phyloP scores from a whole-genome alignment of 1,284 basidiomycete genomes.

The Malassezia dermatis region DNA sequence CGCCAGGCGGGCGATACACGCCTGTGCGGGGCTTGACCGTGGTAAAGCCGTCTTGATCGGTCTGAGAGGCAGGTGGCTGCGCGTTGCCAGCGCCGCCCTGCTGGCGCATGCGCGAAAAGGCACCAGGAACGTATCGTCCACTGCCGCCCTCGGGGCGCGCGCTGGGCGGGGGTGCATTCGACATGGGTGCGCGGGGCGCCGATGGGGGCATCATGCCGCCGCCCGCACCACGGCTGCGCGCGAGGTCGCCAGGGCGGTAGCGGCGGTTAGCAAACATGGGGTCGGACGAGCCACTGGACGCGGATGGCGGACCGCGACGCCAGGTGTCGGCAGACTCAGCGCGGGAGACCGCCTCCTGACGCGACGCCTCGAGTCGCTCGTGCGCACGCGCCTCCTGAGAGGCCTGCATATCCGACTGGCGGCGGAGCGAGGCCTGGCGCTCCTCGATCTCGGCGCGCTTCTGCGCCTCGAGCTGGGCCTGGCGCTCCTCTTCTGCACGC shows the following conservation, averaged over 20 bases:
- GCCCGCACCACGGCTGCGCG: not conserved
- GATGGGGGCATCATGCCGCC: not conserved
- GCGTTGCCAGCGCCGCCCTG: conserved; percentile 2
- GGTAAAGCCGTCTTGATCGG: conserved; percentile 12
- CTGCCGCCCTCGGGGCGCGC: not conserved
- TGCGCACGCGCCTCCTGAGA: conserved; percentile 34
- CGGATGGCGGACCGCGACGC: conserved; percentile 11
- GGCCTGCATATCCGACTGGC: conserved; percentile 33
- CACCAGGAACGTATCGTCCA: conserved; percentile 13
- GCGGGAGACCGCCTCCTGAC: not conserved
- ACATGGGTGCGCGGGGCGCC: not conserved
- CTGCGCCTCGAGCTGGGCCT: conserved; percentile 40
- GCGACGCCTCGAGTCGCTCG: conserved; percentile 13
- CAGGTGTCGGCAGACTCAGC: conserved; percentile 6
- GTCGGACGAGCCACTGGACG: conserved; percentile 11
- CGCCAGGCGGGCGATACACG: conserved; percentile 10
- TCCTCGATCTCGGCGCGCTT: conserved; percentile 45
- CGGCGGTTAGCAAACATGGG: conserved; percentile 19
- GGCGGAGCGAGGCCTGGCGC: conserved; percentile 35
- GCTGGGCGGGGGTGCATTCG: not conserved
- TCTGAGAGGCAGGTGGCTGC: not conserved
- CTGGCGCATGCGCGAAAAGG: conserved; percentile 17
- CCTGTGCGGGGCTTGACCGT: conserved; percentile 15
- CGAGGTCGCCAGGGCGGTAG: conserved; percentile 15
- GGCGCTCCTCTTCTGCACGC: conserved; percentile 32